Evolutionary conservation across 2,329 filamentous ascomycete species (phyloP), one percentile per base, ranked within the genome.

Genomic region (Neofusicoccum cordaticola): DNA sequence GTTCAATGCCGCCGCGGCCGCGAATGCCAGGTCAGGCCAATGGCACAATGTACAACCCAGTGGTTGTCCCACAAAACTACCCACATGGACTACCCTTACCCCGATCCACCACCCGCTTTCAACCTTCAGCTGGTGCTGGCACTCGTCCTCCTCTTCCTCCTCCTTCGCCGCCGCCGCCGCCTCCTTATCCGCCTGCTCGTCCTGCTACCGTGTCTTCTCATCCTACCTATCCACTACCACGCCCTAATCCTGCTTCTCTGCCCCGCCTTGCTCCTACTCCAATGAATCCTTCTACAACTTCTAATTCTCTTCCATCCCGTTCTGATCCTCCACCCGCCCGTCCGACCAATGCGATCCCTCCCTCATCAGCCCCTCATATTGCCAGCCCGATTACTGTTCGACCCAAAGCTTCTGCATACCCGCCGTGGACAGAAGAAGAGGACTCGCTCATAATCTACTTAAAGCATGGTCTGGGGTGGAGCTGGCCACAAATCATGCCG

Each of bases 381-480:
- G 22, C 53, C n/a, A 13, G 11, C 37, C 37, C 9, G 35, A 39
- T 9, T 39, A 39, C 13, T 11, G 8, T 15, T 44, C 15, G 11
- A n/a, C 15, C 12, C 17, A 17, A 60, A 48, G 17, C 2, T 7
- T 2, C 39, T 4, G 9, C 34, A 34, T 37, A 35, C 17, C 9
- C 56, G 13, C 15, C 13, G 6, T 60, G 56, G 56, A 47, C 56
- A 6, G 15, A 8, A 1, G 70, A 75, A 39, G 75, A 78, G 56
- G 70, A 74, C 37, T 62, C 61, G 1, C 66, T 78, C 7, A 68
- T 83, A 0, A 75, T 79, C 4, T 76, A 75, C 41, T 62, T 82
- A 4, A 81, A 77, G 53, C 79, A 81, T 62, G 75, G 77, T 0
- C 75, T 78, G 41, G 68, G 69, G 6, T 65, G 73, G 3, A 65